Conservation (phyloP, 345 rosid genomes). For the rapeseed (Brassica napus) region DNA sequence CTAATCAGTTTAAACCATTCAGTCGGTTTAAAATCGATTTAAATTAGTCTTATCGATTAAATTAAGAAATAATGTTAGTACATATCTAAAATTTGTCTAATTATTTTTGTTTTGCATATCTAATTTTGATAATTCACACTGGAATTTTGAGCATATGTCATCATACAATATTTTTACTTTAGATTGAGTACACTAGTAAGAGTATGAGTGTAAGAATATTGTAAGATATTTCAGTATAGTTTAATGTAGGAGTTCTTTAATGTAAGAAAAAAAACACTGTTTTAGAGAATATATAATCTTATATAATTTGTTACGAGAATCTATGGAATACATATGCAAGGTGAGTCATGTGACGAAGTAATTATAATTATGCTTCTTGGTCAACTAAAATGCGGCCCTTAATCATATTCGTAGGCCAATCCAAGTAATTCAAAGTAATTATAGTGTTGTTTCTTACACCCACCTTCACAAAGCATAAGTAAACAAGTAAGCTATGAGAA, state of each 20-base stretch:
- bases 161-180: neutral
- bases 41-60: no score
- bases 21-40: no score
- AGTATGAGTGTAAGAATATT: slow-evolving; percentile 7
- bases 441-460: neutral
- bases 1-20: no score
- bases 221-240: neutral
- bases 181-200: neutral
- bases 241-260: neutral
- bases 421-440: neutral
- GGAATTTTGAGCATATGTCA: neutral
- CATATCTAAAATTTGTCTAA: no score
- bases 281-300: neutral
- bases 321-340: neutral
- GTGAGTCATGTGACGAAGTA: neutral
- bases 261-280: neutral
- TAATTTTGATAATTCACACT: neutral
- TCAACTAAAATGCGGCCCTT: neutral
- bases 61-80: no score
- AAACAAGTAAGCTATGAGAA: neutral
- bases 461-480: neutral
- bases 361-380: neutral
- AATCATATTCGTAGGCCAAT: neutral
- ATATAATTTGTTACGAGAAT: neutral
- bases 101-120: no score